Conservation (phyloP, 345 rosid species). For the Rhodamnia rubescens region DNA sequence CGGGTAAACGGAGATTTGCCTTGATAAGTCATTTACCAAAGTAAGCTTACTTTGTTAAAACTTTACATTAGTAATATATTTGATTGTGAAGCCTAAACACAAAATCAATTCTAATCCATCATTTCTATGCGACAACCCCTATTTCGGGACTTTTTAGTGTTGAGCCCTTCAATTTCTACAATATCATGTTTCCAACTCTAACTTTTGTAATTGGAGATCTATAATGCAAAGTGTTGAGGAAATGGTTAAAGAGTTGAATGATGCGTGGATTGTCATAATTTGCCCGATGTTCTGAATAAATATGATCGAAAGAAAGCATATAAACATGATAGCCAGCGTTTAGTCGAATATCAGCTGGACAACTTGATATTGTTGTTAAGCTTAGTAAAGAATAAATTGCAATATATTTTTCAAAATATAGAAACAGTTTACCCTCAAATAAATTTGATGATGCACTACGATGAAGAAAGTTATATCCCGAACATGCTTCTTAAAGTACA, state of each 20-base stretch:
- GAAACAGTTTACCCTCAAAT: background rate
- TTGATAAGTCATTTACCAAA: background rate
- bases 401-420: background rate
- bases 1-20: background rate
- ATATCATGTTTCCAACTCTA: background rate
- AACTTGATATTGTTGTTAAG: background rate
- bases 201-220: background rate
- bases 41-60: background rate
- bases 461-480: background rate
- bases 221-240: background rate
- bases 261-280: background rate
- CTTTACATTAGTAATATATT: background rate
- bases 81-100: background rate
- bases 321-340: background rate
- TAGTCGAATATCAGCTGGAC: background rate
- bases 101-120: background rate
- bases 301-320: background rate
- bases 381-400: background rate
- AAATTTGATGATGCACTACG: background rate
- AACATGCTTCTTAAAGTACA: background rate
- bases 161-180: background rate
- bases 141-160: background rate
- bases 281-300: background rate
- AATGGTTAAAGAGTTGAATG: background rate
- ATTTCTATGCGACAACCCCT: background rate